Evolutionary conservation across 2,329 filamentous ascomycete species (phyloP).

Genomic region (Epichloe sibirici): DNA sequence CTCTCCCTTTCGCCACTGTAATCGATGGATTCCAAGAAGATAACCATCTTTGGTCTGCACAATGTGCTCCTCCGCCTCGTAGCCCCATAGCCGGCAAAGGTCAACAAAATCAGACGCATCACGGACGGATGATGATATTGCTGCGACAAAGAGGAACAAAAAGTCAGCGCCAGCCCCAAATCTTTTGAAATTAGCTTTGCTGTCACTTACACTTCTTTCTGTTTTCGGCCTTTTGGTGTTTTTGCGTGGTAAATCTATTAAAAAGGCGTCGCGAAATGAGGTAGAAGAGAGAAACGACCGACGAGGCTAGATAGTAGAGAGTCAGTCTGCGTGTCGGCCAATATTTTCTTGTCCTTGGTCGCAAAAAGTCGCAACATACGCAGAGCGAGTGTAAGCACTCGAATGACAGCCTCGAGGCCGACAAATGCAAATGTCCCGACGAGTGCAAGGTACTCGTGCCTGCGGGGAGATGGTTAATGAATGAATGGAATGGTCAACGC

Average conservation of each 20-base stretch:
- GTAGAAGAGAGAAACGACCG: constrained; percentile 75
- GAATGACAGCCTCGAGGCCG: constrained; percentile 67
- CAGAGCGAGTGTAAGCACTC: constrained; percentile 76
- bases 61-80: constrained; percentile 91
- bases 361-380: constrained; percentile 41
- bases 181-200: constrained; percentile 10
- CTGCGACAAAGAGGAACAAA: constrained; percentile 28
- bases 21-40: constrained; percentile 74
- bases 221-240: constrained; percentile 53
- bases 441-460: constrained; percentile 79
- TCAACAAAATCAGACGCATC: constrained; percentile 88
- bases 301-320: constrained; percentile 47
- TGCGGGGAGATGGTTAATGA: constrained; percentile 18
- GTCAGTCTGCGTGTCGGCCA: constrained; percentile 11
- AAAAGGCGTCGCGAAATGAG: constrained; percentile 70
- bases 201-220: constrained; percentile 46
- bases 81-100: constrained; percentile 82
- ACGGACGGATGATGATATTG: constrained; percentile 63
- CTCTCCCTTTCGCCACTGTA: constrained; percentile 74
- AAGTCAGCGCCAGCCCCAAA: constrained; percentile 33
- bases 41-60: constrained; percentile 93
- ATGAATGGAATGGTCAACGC: constrained; percentile 1
- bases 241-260: constrained; percentile 61
- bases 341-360: constrained; percentile 4
- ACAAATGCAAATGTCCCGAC: constrained; percentile 75